Base-by-base conservation (phyloP, 345 rosid genomes). In the Jatropha curcas region DNA sequence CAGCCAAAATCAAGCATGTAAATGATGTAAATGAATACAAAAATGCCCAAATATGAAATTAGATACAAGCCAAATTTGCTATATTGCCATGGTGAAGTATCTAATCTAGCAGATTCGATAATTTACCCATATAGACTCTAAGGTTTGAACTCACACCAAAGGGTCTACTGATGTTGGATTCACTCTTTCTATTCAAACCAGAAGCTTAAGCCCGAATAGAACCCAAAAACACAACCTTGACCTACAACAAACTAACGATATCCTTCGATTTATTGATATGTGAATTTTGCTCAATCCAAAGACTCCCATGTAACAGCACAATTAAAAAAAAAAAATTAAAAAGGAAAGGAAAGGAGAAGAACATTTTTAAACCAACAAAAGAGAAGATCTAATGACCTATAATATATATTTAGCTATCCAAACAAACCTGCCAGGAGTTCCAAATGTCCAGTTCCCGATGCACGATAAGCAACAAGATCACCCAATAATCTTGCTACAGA, bases 381-480 rank as follows among this genome's bases (percentile, higher is more conserved):
- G n/a, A n/a, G n/a, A n/a, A n/a, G n/a, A 71, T 48, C 17, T 14
- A 17, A 48, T 48, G n/a, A 48, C 50, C 14, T 39, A 12, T 12
- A 39, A 39, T 14, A 43, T 8, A 43, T 8, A 11, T 0, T 3
- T 14, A 46, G 11, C 4, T 16, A 46, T 46, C 11, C 14, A 46
- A 68, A 71, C 63, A 34, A 80, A 93, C 98, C 94, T 77, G 96
- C 89, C 83, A 94, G 80, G 73, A 94, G 91, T 72, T 92, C 96
- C 85, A 94, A 78, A 76, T 94, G 98, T 11, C 98, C 98, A 53
- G 93, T 88, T 74, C 97, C 98, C 22, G 92, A 83, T 67, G 98
- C 97, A 34, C 97, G 96, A 75, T 92, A 94, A 41, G 97, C 81
- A 76, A 94, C 98, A 80, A 94, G 98, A 71, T 94, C 92, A 71